Conservation (phyloP, 2,329 filamentous ascomycete genomes). For the Diplocarpon mali region DNA sequence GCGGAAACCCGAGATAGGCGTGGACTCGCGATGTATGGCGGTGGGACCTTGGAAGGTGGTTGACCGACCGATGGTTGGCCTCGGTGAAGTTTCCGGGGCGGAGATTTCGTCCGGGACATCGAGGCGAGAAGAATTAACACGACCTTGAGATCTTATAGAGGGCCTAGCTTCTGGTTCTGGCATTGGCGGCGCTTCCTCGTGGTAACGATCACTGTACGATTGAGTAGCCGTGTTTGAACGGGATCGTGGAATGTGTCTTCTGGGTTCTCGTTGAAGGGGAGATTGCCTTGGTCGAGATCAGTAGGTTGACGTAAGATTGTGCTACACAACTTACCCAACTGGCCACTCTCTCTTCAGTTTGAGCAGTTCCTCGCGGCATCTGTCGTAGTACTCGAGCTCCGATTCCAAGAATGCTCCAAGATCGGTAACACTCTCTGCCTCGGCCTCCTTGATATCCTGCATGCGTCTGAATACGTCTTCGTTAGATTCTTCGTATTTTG, state of each 20-base stretch:
- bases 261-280: constrained; percentile 17
- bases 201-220: constrained; percentile 49
- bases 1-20: constrained; percentile 38
- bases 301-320: constrained; percentile 5
- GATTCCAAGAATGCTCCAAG: constrained; percentile 75
- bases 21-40: constrained; percentile 39
- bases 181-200: constrained; percentile 35
- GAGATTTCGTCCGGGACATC: constrained; percentile 22
- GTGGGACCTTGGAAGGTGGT: constrained; percentile 48
- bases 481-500: constrained; percentile 91
- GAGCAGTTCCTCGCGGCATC: constrained; percentile 72
- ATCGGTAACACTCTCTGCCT: constrained; percentile 71
- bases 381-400: constrained; percentile 84
- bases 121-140: constrained; percentile 21
- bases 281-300: constrained; percentile 15
- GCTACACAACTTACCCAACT: constrained; percentile 36
- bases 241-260: constrained; percentile 30
- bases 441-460: constrained; percentile 92
- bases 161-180: constrained; percentile 37
- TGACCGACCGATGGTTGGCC: constrained; percentile 39
- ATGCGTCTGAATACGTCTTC: constrained; percentile 88
- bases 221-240: constrained; percentile 50
- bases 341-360: constrained; percentile 61
- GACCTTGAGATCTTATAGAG: constrained; percentile 36
- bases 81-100: constrained; percentile 26